Evolutionary conservation across 345 rosid genomes (phyloP), one percentile per base, ranked within the genome.

Genomic region (Capsella bursapastoris): DNA sequence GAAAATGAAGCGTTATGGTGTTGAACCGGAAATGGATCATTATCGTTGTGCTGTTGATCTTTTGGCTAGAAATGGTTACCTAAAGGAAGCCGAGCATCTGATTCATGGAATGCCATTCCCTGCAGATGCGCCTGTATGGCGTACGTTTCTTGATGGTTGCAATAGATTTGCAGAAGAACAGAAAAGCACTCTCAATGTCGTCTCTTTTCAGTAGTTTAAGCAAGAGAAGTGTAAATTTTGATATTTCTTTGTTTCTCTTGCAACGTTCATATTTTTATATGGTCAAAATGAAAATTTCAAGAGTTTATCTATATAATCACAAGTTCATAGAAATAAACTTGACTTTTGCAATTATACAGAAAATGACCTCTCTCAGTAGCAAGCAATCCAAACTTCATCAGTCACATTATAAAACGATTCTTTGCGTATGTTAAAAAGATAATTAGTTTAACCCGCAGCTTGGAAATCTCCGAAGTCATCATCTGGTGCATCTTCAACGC

Each of bases 391-490:
- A 70, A 77, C 67, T 35, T 49, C 50, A 64, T 57, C 71, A 57
- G 66, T 70, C 66, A 48, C 66, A 48, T 37, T 47, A 64, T 70
- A 64, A 69, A 63, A 70, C 29, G 80, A 70, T 47, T 64, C 43
- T 69, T 76, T 63, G 45, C 47, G 60, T 70, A 70, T 64, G 27
- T 60, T 64, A 64, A 62, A 51, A 62, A 27, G 62, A 71, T 41
- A 32, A 38, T 9, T 57, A 12, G 41, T 29, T 64, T 50, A 57
- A 18, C 86, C 86, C 2, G 99, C 99, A 12, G 92, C 89, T 81
- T 96, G 99, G 82, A 96, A 96, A 78, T 96, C 99, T 15, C 99
- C 99, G 43, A 92, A 96, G 85, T 89, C 98, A 35, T 96, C 97
- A 60, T 96, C 99, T 3, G 77, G 84, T 66, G 44, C 67, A 34